Evolutionary conservation across 129 eudicot genomes (phyloP).

Genomic region (Ambrosia trifida): DNA sequence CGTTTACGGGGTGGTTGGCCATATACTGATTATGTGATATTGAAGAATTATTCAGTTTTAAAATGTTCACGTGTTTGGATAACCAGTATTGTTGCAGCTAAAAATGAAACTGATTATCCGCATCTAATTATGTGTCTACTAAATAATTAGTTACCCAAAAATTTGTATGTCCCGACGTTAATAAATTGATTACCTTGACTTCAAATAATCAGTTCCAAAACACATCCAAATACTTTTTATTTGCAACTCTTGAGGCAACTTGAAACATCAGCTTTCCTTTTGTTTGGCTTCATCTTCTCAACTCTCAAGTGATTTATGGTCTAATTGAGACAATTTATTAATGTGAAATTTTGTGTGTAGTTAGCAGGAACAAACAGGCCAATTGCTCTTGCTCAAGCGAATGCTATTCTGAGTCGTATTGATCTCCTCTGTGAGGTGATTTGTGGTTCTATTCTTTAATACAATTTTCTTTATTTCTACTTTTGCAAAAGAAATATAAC

Average conservation of each 20-base stretch:
- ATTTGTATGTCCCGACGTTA: background rate
- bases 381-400: slow-evolving; percentile 97
- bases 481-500: background rate
- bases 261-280: slow-evolving; percentile 12
- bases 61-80: background rate
- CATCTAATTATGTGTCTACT: background rate
- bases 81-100: background rate
- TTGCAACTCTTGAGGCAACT: background rate
- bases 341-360: slow-evolving; percentile 42
- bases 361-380: slow-evolving; percentile 96
- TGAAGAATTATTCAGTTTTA: background rate
- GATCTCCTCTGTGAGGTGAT: slow-evolving; percentile 95
- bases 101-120: slow-evolving; percentile 9
- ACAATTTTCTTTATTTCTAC: background rate
- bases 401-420: slow-evolving; percentile 85
- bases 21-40: background rate
- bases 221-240: background rate
- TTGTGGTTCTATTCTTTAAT: slow-evolving; percentile 6
- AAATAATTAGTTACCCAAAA: background rate
- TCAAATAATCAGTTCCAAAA: background rate
- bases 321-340: slow-evolving; percentile 19
- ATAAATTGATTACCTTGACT: background rate
- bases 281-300: background rate
- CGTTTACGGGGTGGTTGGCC: slow-evolving; percentile 1
- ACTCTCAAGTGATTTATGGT: slow-evolving; percentile 1